phyloP scores from a whole-genome alignment of 805 yeast species.

The Candida xyloterini region DNA sequence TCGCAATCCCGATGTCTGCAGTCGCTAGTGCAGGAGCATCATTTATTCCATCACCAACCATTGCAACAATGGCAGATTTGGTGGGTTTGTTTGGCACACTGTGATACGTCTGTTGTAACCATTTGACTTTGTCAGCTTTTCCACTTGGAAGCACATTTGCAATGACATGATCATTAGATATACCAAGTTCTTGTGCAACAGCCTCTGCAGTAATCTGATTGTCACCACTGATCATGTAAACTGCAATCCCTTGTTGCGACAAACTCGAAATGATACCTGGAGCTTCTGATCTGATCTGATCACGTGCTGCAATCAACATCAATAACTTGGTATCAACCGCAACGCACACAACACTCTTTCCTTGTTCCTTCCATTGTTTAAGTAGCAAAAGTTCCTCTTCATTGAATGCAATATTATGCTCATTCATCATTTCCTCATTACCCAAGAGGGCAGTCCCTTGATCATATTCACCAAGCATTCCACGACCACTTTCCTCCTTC shows the following conservation, averaged over 20 bases:
- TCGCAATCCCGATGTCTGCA: slow-evolving; percentile 76
- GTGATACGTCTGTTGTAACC: slow-evolving; percentile 47
- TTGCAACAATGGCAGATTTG: slow-evolving; percentile 48
- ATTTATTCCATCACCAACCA: slow-evolving; percentile 84
- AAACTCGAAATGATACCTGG: slow-evolving; percentile 44
- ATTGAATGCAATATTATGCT: slow-evolving; percentile 40
- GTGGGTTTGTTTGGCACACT: slow-evolving; percentile 15
- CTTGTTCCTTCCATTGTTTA: slow-evolving; percentile 55
- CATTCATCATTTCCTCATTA: slow-evolving; percentile 56
- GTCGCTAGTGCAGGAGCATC: slow-evolving; percentile 77
- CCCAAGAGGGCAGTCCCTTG: slow-evolving; percentile 45
- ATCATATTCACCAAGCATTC: slow-evolving; percentile 45
- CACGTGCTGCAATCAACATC: slow-evolving; percentile 58
- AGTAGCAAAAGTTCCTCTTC: slow-evolving; percentile 36
- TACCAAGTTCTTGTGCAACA: slow-evolving; percentile 62
- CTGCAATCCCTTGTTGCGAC: slow-evolving; percentile 42
- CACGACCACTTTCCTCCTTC: slow-evolving; percentile 59
- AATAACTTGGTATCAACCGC: slow-evolving; percentile 44
- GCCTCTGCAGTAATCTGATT: slow-evolving; percentile 64
- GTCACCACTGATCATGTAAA: slow-evolving; percentile 81
- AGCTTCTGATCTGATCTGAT: slow-evolving; percentile 58
- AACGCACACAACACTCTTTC: slow-evolving; percentile 61
- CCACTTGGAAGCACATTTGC: slow-evolving; percentile 75
- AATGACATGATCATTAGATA: slow-evolving; percentile 47
- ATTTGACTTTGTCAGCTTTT: slow-evolving; percentile 57